A percentile compares a stretch with the other conserved stretches of the same genome.
Evolutionary conservation across 306 rosid species (phyloP).

Genomic region (Rosa chinensis): DNA sequence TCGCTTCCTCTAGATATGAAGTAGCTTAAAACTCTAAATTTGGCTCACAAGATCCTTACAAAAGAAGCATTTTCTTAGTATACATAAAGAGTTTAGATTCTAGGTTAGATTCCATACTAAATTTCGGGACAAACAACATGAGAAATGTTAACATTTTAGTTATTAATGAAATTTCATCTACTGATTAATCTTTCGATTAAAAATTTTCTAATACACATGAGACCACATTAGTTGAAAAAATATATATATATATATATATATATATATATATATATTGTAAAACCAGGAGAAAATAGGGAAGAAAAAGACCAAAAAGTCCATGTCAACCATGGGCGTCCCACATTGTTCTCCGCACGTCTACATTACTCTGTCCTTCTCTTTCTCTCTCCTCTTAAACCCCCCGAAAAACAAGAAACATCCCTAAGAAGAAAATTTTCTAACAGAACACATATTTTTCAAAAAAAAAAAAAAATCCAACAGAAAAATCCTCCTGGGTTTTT

Average conservation of each 20-base stretch:
- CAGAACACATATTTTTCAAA: background rate
- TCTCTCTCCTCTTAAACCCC: conserved; percentile 44
- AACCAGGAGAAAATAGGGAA: background rate
- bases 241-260: too few relatives aligned
- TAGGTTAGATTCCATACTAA: background rate
- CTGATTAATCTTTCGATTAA: too few relatives aligned
- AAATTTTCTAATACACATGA: background rate
- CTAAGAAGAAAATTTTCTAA: background rate
- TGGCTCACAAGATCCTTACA: too few relatives aligned
- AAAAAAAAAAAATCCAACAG: background rate
- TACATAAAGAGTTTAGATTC: background rate
- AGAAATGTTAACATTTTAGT: too few relatives aligned
- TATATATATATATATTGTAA: too few relatives aligned
- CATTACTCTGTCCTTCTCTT: conserved; percentile 21
- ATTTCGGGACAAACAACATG: background rate
- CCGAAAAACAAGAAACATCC: conserved; percentile 36
- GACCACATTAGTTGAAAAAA: background rate
- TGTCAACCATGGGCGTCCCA: conserved; percentile 40
- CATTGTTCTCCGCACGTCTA: conserved; percentile 51
- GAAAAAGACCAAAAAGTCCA: conserved; percentile 1
- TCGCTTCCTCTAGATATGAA: background rate
- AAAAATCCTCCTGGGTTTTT: background rate
- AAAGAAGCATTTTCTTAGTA: too few relatives aligned
- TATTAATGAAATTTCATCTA: too few relatives aligned
- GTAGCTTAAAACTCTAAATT: background rate